Conservation (phyloP, 2,329 filamentous ascomycete species). For the Colletotrichum horii region DNA sequence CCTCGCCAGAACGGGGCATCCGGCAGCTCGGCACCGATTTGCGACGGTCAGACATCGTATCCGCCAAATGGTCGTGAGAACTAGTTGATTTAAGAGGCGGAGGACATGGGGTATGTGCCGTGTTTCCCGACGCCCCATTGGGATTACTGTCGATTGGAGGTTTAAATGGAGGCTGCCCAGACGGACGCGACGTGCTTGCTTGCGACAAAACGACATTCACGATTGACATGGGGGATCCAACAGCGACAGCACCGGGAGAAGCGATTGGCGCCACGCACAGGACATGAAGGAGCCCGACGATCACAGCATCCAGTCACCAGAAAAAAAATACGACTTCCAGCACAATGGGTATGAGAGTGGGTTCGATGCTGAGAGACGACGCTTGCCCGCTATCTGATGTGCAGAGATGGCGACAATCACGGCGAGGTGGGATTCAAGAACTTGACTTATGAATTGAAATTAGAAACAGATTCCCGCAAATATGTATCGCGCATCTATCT, state of each 20-base stretch:
- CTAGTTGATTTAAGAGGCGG: neutral
- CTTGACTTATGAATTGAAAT: neutral
- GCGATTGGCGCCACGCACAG: neutral
- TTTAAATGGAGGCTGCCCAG: neutral
- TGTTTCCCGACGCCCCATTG: neutral
- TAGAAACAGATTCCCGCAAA: neutral
- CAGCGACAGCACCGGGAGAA: neutral
- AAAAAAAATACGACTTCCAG: neutral
- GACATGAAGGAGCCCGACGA: neutral
- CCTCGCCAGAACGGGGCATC: neutral
- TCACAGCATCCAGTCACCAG: neutral
- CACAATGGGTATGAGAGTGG: neutral
- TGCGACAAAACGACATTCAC: neutral
- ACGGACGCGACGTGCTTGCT: neutral
- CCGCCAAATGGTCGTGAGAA: neutral
- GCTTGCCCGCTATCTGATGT: neutral
- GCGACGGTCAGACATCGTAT: neutral
- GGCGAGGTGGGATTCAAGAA: neutral
- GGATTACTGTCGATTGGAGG: neutral
- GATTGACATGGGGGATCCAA: neutral
- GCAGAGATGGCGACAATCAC: neutral
- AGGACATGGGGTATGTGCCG: neutral
- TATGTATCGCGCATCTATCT: conserved; percentile 8
- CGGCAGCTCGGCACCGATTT: conserved; percentile 11
- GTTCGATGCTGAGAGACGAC: neutral